These are phyloP conservation scores for Phytophthora idaei DNA, from an alignment of 352 stramenopile genomes.

Conservation along the genomic window DNA sequence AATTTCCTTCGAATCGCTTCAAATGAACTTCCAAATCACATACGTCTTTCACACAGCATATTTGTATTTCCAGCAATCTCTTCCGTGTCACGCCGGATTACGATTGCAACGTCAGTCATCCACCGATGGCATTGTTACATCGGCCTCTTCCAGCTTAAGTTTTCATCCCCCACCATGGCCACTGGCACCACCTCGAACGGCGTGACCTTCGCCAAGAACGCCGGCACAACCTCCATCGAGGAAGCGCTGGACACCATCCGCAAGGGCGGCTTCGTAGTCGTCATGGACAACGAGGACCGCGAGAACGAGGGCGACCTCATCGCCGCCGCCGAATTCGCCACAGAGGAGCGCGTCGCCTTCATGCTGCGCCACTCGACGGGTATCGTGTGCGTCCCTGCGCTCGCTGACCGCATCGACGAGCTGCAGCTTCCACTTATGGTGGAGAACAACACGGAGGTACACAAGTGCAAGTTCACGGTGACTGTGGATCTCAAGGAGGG, in stretches of 20 bases:
- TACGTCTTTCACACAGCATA: neutral
- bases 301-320: slow-evolving; percentile 99
- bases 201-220: slow-evolving; percentile 17
- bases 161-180: slow-evolving; percentile 14
- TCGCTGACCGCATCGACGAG: slow-evolving; percentile 85
- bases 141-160: slow-evolving; percentile 14
- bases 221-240: slow-evolving; percentile 67
- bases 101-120: slow-evolving; percentile 15
- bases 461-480: slow-evolving; percentile 97
- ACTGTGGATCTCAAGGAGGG: slow-evolving; percentile 92
- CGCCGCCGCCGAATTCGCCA: slow-evolving; percentile 95
- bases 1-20: no score
- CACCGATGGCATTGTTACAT: slow-evolving; percentile 30
- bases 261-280: slow-evolving; percentile 76
- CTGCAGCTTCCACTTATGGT: slow-evolving; percentile 96
- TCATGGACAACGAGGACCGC: slow-evolving; percentile 97
- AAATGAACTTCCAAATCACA: neutral
- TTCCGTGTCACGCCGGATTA: slow-evolving; percentile 17
- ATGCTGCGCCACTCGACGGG: slow-evolving; percentile 97
- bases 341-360: slow-evolving; percentile 92
- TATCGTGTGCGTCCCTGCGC: slow-evolving; percentile 96
- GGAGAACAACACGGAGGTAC: slow-evolving; percentile 97
- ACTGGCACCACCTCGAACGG: slow-evolving; percentile 21
- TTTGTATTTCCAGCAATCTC: slow-evolving; percentile 6
- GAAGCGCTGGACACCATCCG: slow-evolving; percentile 68